Percentiles rank a stretch among this genome's conserved stretches.
Evolutionary conservation across 2,329 filamentous ascomycete genomes (phyloP).

Genomic region (Arthrocladium fulminans): DNA sequence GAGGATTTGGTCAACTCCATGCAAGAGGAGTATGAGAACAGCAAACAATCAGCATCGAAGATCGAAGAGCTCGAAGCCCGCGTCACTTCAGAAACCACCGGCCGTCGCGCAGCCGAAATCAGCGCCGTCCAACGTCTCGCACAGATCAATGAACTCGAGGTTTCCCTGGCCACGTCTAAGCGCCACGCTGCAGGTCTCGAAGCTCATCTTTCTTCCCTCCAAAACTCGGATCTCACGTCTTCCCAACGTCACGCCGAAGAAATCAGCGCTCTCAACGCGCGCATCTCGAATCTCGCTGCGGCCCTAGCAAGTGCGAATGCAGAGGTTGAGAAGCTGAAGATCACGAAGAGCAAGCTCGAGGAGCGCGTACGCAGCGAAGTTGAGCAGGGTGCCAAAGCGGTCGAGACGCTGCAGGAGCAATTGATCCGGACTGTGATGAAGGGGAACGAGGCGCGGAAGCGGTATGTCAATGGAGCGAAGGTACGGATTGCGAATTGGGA

Average conservation of each 20-base stretch:
- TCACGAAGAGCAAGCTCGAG: constrained; percentile 30
- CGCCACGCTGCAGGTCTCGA: constrained; percentile 29
- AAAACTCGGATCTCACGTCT: constrained; percentile 4
- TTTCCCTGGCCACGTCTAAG: constrained; percentile 29
- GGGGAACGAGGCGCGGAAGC: constrained; percentile 23
- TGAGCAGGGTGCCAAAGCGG: constrained; percentile 29
- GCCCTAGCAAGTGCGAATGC: constrained; percentile 30
- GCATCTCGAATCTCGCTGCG: constrained; percentile 33
- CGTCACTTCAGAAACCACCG: constrained; percentile 27
- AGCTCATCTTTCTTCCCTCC: constrained; percentile 27
- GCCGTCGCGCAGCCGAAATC: constrained; percentile 29
- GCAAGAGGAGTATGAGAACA: constrained; percentile 33
- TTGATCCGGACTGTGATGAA: constrained; percentile 26
- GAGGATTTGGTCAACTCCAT: constrained; percentile 33
- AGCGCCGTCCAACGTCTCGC: constrained; percentile 28
- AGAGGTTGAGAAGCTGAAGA: constrained; percentile 30
- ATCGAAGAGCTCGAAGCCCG: constrained; percentile 28
- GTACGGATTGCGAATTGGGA: constrained; percentile 34
- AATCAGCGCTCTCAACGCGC: constrained; percentile 33
- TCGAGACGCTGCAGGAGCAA: constrained; percentile 32
- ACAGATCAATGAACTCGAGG: constrained; percentile 31
- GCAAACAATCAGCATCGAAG: constrained; percentile 28
- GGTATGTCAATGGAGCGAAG: constrained; percentile 25
- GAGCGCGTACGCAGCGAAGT: constrained; percentile 31
- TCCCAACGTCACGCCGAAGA: constrained; percentile 26